Evolutionary conservation across 2,329 filamentous ascomycete species (phyloP).

Genomic region (Aspergillus eucalypticola): DNA sequence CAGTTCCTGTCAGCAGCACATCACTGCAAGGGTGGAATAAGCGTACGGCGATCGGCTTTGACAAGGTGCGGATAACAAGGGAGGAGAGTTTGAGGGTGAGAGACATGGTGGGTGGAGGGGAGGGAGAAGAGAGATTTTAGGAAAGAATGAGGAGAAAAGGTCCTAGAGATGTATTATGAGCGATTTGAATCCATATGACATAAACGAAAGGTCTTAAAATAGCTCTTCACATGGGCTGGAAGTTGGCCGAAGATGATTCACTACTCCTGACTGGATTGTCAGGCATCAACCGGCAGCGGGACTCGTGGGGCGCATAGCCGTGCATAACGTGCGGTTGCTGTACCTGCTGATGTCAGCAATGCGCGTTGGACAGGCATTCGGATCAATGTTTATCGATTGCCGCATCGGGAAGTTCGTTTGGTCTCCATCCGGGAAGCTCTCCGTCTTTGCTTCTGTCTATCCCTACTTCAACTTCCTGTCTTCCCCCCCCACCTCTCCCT

Average conservation of each 20-base stretch:
- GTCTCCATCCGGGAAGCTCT: slow-evolving; percentile 22
- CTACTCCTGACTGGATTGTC: slow-evolving; percentile 13
- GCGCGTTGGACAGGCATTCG: slow-evolving; percentile 29
- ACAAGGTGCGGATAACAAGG: slow-evolving; percentile 63
- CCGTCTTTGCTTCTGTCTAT: slow-evolving; percentile 25
- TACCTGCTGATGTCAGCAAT: slow-evolving; percentile 27
- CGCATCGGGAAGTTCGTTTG: slow-evolving; percentile 33
- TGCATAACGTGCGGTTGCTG: slow-evolving; percentile 15
- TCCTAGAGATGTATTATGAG: background rate
- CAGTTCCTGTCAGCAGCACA: background rate
- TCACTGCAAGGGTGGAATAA: slow-evolving; percentile 6
- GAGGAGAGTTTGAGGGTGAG: slow-evolving; percentile 67
- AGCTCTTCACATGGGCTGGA: background rate
- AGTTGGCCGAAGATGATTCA: background rate
- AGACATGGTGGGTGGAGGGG: slow-evolving; percentile 50
- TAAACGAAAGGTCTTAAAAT: background rate
- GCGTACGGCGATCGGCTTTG: slow-evolving; percentile 66
- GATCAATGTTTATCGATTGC: slow-evolving; percentile 44
- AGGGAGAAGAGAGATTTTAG: background rate
- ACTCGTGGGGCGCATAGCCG: slow-evolving; percentile 5
- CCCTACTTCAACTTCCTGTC: slow-evolving; percentile 10
- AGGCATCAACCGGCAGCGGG: slow-evolving; percentile 11
- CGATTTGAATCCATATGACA: background rate
- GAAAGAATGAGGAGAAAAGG: background rate
- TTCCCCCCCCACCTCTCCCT: slow-evolving; percentile 17